Base-by-base conservation (phyloP, 2,329 filamentous ascomycete genomes). In the Ophiostoma triangulosporum region DNA sequence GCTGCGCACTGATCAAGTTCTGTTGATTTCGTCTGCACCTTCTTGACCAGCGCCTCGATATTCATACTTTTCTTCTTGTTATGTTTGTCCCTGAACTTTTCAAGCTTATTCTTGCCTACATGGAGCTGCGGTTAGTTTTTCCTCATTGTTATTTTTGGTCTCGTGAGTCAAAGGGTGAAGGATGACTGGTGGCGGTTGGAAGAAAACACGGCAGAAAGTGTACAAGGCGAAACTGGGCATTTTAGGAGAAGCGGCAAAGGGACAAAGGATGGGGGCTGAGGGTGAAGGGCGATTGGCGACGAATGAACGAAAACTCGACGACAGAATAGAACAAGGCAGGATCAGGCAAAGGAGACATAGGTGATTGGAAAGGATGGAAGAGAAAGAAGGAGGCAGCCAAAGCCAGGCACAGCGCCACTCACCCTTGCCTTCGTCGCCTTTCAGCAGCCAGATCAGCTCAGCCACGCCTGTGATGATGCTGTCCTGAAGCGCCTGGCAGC, bases 1-100 rank as follows among this genome's bases (percentile, higher is more conserved):
- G 50, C 54, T 9, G 54, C 54, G 29, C 54, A 55, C 27, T 40
- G 51, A 24, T 53, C 48, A 3, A 55, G 54, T 14, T 55, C 50
- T 9, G 22, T 17, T 4, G 54, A 55, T 15, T 50, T 53, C 20
- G 38, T 52, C 27, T 55, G 45, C 7, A 55, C 31, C 12, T 38
- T 53, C 15, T 53, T 52, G 24, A 55, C 31, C 46, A 55, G 11
- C 45, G 27, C 54, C 29, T 46, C 20, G 29, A 55, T 38, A 48
- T 53, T 27, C 24, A 55, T 38, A 31, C 45, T 12, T 15, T 55
- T 53, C 22, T 48, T 29, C 15, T 40, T 45, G 4, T 53, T 50
- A 6, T 52, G 54, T 20, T 50, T 55, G 22, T 50, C 43, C 20
- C 45, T 53, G 26, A 50, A 22, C n/a, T 43, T 49, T 6, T 40